Evolutionary conservation across 2,329 filamentous ascomycete species (phyloP), one percentile per base, ranked within the genome.

Genomic region (Teratosphaeriaceae sp.): DNA sequence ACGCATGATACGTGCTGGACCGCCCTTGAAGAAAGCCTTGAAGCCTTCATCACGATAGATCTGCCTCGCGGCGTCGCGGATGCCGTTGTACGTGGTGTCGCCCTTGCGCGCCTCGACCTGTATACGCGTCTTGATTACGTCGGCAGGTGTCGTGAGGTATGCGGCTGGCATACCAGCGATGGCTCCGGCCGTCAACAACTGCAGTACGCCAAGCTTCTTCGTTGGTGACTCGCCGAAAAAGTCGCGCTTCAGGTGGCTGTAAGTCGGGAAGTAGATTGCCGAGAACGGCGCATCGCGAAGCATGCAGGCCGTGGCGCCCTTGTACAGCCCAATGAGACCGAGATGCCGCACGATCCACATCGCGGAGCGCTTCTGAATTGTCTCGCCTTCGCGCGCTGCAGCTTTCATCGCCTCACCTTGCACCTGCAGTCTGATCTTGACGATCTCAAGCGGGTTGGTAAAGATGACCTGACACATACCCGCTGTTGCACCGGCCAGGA

Each of bases 301-400:
- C 58, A 98, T 74, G 70, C 92, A 98, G 16, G 92, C 92, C 34
- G 83, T 88, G 16, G 90, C 92, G 49, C 92, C 92, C 76, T 96
- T 97, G 78, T 98, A 98, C 55, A 98, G 74, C 44, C 92, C 92
- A 38, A 94, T 75, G 38, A 98, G 79, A 75, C 92, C 92, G 49
- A 98, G 74, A 68, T 98, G 96, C 64, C 83, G 83, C 48, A 97
- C 85, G 56, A 98, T 97, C 92, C 92, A 98, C 73, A 97, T 85
- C 45, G 92, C 92, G 9, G 89, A 95, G 54, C 92, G 85, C 67
- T 85, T 89, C 40, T 86, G 87, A 13, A 84, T 78, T 45, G 82
- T 84, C 51, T 92, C 85, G 20, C 85, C 84, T 53, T 87, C 82
- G 20, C 87, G 80, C 37, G 75, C 85, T 21, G 60, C 60, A 18